phyloP scores from a whole-genome alignment of 1,284 basidiomycete species.

The Naganishia liquefaciens region DNA sequence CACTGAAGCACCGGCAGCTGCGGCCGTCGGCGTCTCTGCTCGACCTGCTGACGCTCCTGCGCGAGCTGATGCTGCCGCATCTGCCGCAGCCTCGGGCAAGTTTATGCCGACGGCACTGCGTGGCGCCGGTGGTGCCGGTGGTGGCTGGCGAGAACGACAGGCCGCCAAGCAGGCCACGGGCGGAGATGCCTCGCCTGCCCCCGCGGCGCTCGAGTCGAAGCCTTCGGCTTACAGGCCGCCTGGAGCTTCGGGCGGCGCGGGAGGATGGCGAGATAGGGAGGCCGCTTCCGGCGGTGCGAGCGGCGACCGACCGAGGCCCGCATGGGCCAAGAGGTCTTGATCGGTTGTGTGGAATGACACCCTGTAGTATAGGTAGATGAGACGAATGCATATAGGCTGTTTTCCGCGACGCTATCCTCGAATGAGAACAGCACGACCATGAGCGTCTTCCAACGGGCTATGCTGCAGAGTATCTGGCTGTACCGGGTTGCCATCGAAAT shows the following conservation, averaged over 20 bases:
- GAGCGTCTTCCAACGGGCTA: too few relatives aligned
- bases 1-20: slow-evolving; percentile 47
- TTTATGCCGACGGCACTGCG: slow-evolving; percentile 9
- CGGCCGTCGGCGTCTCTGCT: slow-evolving; percentile 33
- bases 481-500: too few relatives aligned
- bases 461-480: too few relatives aligned
- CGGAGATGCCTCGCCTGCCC: slow-evolving; percentile 24
- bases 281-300: slow-evolving; percentile 7
- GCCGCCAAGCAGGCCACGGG: slow-evolving; percentile 26
- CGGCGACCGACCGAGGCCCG: slow-evolving; percentile 14
- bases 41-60: slow-evolving; percentile 6
- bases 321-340: slow-evolving; percentile 28
- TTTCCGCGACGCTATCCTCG: background rate
- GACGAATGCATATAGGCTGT: slow-evolving; percentile 1
- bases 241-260: slow-evolving; percentile 7
- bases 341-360: too few relatives aligned
- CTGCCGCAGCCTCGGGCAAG: slow-evolving; percentile 15
- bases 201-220: slow-evolving; percentile 12
- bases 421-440: background rate
- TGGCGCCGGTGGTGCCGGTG: background rate
- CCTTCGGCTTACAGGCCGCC: slow-evolving; percentile 16
- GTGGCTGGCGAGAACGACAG: slow-evolving; percentile 30
- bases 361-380: background rate
- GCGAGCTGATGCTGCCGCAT: slow-evolving; percentile 8
- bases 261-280: slow-evolving; percentile 20